Conservation (phyloP, 2,329 filamentous ascomycete species). For the Teratosphaeria destructans region DNA sequence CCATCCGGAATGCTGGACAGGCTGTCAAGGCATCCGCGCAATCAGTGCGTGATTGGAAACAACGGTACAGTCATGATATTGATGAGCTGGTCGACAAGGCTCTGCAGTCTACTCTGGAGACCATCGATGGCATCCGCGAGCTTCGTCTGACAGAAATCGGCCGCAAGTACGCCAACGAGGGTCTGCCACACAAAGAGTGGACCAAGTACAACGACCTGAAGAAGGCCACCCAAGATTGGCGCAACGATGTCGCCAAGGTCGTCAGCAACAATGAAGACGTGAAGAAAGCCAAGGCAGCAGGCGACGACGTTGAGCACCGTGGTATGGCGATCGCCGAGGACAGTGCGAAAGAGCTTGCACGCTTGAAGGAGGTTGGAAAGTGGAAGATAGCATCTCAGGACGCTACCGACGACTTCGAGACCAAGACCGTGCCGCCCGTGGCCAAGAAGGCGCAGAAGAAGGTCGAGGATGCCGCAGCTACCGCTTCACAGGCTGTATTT, state of each 20-base stretch:
- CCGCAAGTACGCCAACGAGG: conserved; percentile 91
- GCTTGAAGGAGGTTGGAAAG: conserved; percentile 70
- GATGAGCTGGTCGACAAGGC: conserved; percentile 58
- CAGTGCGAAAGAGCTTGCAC: conserved; percentile 67
- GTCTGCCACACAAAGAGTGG: conserved; percentile 96
- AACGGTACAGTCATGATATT: conserved; percentile 60
- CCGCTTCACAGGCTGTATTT: conserved; percentile 26
- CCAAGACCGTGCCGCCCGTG: conserved; percentile 50
- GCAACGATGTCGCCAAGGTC: conserved; percentile 65
- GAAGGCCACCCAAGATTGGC: conserved; percentile 74
- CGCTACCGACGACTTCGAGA: conserved; percentile 66
- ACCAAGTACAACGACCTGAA: conserved; percentile 85
- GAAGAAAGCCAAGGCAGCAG: conserved; percentile 54
- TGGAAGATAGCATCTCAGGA: conserved; percentile 77
- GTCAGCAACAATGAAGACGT: conserved; percentile 62
- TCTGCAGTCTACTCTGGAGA: conserved; percentile 69
- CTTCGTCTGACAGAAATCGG: conserved; percentile 84
- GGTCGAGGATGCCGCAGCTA: conserved; percentile 21
- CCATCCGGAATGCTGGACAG: conserved; percentile 58
- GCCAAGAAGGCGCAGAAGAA: conserved; percentile 37
- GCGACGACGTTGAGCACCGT: conserved; percentile 60
- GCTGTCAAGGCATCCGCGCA: conserved; percentile 69
- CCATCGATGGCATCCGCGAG: conserved; percentile 72
- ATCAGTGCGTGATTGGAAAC: conserved; percentile 65
- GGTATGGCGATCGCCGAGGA: conserved; percentile 72